Evolutionary conservation across 2,329 filamentous ascomycete species (phyloP), one percentile per base, ranked within the genome.

Genomic region (Orbilia ellipsospora): DNA sequence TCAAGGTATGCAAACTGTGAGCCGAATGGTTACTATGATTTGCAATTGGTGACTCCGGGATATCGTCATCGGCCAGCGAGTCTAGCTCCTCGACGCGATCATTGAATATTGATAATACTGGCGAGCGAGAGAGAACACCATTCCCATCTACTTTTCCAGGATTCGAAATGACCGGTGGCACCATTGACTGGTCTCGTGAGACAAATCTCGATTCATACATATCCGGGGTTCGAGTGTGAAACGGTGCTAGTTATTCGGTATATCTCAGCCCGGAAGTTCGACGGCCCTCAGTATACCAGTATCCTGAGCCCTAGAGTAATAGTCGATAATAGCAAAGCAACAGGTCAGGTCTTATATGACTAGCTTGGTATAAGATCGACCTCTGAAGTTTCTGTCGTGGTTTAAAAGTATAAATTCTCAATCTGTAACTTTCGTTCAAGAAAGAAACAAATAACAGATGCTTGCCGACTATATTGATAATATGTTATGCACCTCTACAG

Each of bases 1-100:
- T 69, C 85, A 85, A 80, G 89, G 88, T 31, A 87, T 87, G 20
- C 85, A 85, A 7, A 85, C 88, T 79, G 86, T 86, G 40, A 85
- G 83, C 52, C 82, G 82, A n/a, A n/a, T 31, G 63, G 31, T 51
- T 36, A n/a, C 23, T 55, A 31, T 52, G 31, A 10, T 36, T 36
- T 10, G 31, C 31, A 36, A 36, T 62, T 4, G 54, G 60, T 28
- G 72, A 44, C n/a, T 75, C 57, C 4, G 59, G 28, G 10, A 28
- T 20, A 31, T 54, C 13, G 7, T 68, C 72, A 13, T 80, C 80
- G n/a, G 52, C 52, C n/a, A 59, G 20, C 6, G 66, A 57, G 45
- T 75, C 72, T 81, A 81, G 76, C 50, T 44, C 80, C 79, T 79
- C 72, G 77, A 81, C 78, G 42, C 78, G 79, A 48, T 86, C 85